These are phyloP conservation scores for Leptographium procerum DNA, from an alignment of 2,329 filamentous ascomycete genomes.

Conservation along the genomic window DNA sequence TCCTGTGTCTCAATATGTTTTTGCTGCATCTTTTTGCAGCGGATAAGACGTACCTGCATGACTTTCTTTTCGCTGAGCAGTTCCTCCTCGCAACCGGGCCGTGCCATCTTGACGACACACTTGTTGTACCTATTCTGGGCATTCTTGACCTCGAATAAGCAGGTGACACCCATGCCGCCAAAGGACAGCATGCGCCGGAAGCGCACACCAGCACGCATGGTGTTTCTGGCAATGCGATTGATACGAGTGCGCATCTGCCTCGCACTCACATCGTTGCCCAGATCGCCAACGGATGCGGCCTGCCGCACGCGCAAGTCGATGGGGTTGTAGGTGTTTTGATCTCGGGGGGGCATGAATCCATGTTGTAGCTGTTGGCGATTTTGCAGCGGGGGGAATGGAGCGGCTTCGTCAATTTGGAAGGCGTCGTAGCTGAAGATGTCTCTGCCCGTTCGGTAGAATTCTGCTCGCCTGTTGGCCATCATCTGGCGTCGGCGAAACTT, in stretches of 20 bases:
- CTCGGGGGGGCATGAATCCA: background rate
- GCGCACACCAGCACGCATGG: slow-evolving; percentile 4
- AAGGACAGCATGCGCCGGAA: slow-evolving; percentile 7
- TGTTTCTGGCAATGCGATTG: background rate
- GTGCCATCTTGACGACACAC: slow-evolving; percentile 9
- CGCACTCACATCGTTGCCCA: background rate
- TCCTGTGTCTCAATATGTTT: background rate
- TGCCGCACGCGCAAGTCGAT: background rate
- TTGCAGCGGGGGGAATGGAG: background rate
- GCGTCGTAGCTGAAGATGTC: background rate
- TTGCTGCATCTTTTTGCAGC: background rate
- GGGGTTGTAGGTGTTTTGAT: background rate
- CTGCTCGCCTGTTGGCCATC: background rate
- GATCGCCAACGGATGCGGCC: background rate
- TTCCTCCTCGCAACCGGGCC: background rate
- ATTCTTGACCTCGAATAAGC: slow-evolving; percentile 9
- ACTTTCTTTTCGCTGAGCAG: slow-evolving; percentile 1
- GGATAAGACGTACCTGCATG: background rate
- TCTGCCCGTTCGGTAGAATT: background rate
- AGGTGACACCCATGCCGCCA: slow-evolving; percentile 10
- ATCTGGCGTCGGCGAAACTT: background rate
- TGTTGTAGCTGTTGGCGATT: background rate
- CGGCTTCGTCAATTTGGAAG: background rate
- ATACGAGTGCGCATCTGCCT: background rate
- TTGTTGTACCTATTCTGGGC: slow-evolving; percentile 5